Base-by-base conservation (phyloP, 257 asterid genomes). In the Paraleonurus japonicus region DNA sequence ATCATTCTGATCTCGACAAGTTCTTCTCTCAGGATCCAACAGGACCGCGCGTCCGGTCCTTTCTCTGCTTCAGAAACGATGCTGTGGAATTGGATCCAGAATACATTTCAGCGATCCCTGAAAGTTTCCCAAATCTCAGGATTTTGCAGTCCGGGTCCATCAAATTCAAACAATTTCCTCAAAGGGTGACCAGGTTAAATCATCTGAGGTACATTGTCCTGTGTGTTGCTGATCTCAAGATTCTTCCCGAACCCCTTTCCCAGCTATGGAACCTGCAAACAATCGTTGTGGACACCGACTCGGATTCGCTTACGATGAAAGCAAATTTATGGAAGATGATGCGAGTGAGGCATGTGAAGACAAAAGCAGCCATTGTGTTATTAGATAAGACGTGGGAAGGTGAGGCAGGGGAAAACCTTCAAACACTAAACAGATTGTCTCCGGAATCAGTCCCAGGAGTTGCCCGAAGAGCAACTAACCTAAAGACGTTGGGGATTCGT, bases 121-220 rank as follows among this genome's bases (percentile, higher is more conserved):
- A 51, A 39, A 68, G 74, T 35, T 81, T 69, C 62, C 24, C 55
- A 24, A 33, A 72, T 47, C 82, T 86, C 1, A 69, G 85, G 65
- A 81, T 86, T 9, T 45, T 82, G 2, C 84, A 80, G 26, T 27
- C 57, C 12, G 76, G 24, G 32, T 41, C 80, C 55, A 27, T 86
- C 48, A 83, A 32, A n/a, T 81, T 77, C 66, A n/a, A 17, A 1
- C 22, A 47, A 22, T 77, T 83, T 13, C 85, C 85, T 13, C 41
- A 1, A 0, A 76, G 53, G 6, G 3, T 85, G 10, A 16, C 15
- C 33, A 5, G 67, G 10, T 65, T 83, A 10, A 51, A 76, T 37
- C 86, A 83, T 32, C 22, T 82, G 60, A 82, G 81, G 74, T 84
- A 78, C 75, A 15, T 84, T 47, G 73, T 82, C 35, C 6, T 83